Evolutionary conservation across 176 grass and related monocot genomes (phyloP), one percentile per base, ranked within the genome.

Genomic region (Typha latifolia): DNA sequence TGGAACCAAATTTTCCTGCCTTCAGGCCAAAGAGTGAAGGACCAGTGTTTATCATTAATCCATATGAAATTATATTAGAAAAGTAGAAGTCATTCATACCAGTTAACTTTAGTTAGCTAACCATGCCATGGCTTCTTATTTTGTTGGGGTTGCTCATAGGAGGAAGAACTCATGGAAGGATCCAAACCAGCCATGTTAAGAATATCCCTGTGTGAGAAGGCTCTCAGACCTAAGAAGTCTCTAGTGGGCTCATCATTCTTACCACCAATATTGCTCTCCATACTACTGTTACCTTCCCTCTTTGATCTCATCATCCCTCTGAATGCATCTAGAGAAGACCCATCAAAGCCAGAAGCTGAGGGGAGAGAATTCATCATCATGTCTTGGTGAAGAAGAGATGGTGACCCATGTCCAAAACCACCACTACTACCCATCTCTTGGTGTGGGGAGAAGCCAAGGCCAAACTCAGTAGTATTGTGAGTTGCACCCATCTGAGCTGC

Each of bases 401-500:
- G 22, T 22, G 22, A 31, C 13, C 49, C 48, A 49, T 75, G 66
- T 18, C 57, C 79, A 80, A 61, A 78, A 4, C 37, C 37, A 43
- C 37, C 37, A 10, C 37, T 43, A 27, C 29, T 27, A 48, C 73
- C 69, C 63, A 62, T 51, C 51, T 75, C 22, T 79, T 69, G 62
- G 67, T 55, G 67, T 63, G 81, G 62, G 12, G 74, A 48, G 63
- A 14, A 53, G 61, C 62, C 72, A 16, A 75, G 50, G 26, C 62
- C 71, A 47, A 75, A 80, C 27, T 80, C 43, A 15, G 82, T 19
- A 71, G 47, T 74, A 61, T 84, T 93, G 31, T 90, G 79, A 21
- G 89, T 89, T 90, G 85, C n/a, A n/a, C n/a, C n/a, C n/a, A n/a
- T n/a, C n/a, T n/a, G n/a, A 56, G 95, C 89, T 11, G 95, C 95